These are phyloP conservation scores for Gaeumannomyces sp. DNA, from an alignment of 2,329 filamentous ascomycete genomes.

Conservation along the genomic window DNA sequence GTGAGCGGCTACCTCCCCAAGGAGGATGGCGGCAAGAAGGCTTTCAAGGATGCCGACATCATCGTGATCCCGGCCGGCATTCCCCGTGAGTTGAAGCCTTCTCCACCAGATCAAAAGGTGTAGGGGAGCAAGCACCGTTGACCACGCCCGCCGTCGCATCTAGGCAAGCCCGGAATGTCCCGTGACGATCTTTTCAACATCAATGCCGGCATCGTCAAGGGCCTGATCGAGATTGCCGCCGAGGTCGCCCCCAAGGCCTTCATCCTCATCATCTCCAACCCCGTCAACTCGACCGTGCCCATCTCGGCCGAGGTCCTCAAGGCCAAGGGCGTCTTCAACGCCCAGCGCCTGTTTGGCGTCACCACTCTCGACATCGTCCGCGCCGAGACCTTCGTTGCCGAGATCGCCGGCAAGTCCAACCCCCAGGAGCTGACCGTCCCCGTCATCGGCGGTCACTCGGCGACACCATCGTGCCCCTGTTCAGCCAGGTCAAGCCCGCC, in stretches of 20 bases:
- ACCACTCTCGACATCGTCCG: slow-evolving; percentile 98
- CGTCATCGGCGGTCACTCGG: slow-evolving; percentile 94
- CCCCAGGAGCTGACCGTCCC: slow-evolving; percentile 80
- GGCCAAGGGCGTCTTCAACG: slow-evolving; percentile 85
- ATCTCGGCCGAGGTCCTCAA: slow-evolving; percentile 97
- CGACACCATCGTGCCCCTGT: slow-evolving; percentile 95
- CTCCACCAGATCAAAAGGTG: background rate
- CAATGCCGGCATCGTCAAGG: slow-evolving; percentile 96
- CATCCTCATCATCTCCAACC: slow-evolving; percentile 97
- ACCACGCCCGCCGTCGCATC: background rate
- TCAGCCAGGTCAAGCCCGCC: slow-evolving; percentile 80
- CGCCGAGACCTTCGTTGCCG: slow-evolving; percentile 91
- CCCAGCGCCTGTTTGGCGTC: slow-evolving; percentile 95
- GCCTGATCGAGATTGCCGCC: slow-evolving; percentile 80
- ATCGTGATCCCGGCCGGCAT: slow-evolving; percentile 97
- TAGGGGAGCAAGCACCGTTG: background rate
- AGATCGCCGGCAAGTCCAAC: slow-evolving; percentile 74
- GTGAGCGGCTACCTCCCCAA: slow-evolving; percentile 82
- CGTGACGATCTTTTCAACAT: slow-evolving; percentile 99
- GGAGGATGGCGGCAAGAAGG: slow-evolving; percentile 77
- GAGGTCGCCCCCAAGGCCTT: slow-evolving; percentile 88
- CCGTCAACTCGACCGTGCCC: slow-evolving; percentile 97
- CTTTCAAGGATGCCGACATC: slow-evolving; percentile 89
- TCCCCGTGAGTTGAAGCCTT: slow-evolving; percentile 62
- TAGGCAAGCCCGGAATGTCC: slow-evolving; percentile 98